Evolutionary conservation across 1,284 basidiomycete genomes (phyloP).

Genomic region (Caloboletus firmus): DNA sequence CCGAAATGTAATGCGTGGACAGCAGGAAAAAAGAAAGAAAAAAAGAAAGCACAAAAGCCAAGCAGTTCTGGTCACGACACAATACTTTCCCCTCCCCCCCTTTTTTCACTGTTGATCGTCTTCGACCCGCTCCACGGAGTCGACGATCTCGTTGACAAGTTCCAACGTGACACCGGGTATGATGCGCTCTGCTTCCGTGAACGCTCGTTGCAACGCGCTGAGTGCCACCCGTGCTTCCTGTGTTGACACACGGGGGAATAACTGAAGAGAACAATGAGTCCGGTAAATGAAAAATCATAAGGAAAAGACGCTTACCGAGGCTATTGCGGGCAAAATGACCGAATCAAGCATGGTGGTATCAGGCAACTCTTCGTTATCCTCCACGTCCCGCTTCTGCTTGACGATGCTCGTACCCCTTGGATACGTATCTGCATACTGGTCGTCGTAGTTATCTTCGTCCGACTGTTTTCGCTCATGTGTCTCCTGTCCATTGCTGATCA

Average conservation of each 20-base stretch:
- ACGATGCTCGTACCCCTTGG: slow-evolving; percentile 20
- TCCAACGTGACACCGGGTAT: slow-evolving; percentile 83
- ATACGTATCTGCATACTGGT: slow-evolving; percentile 39
- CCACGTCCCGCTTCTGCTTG: slow-evolving; percentile 42
- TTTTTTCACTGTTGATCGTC: slow-evolving; percentile 46
- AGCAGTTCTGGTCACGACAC: neutral
- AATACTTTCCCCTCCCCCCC: neutral
- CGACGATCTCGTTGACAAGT: slow-evolving; percentile 82
- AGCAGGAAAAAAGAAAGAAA: neutral
- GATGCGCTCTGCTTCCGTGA: slow-evolving; percentile 88
- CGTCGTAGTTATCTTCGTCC: slow-evolving; percentile 69
- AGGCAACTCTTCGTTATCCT: slow-evolving; percentile 66
- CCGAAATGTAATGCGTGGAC: slow-evolving; percentile 18
- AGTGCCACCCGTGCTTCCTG: slow-evolving; percentile 84
- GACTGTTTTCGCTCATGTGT: slow-evolving; percentile 46
- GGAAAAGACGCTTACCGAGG: slow-evolving; percentile 63
- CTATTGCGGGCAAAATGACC: slow-evolving; percentile 91
- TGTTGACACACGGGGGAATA: slow-evolving; percentile 86
- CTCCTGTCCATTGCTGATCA: slow-evolving; percentile 14
- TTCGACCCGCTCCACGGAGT: slow-evolving; percentile 88
- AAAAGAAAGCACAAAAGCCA: slow-evolving; percentile 19
- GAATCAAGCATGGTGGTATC: slow-evolving; percentile 91
- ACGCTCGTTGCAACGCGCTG: slow-evolving; percentile 82
- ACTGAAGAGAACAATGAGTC: slow-evolving; percentile 44
- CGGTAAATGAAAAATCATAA: neutral